These are phyloP conservation scores for Viola pubescens DNA, from an alignment of 441 rosid species.

Conservation along the genomic window DNA sequence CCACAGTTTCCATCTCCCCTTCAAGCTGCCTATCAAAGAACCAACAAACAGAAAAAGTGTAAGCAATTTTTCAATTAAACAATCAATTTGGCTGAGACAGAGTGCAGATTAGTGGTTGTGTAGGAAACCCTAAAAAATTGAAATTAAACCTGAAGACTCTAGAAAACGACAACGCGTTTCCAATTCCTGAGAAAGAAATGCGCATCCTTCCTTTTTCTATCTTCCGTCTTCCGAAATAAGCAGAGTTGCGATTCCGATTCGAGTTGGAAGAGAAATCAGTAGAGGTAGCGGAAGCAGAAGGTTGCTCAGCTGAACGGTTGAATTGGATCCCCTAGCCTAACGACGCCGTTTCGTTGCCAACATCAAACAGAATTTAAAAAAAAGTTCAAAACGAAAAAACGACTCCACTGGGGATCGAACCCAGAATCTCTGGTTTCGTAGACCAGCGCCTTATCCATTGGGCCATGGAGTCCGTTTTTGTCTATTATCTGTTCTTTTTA, in stretches of 20 bases:
- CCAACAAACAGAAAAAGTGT: neutral
- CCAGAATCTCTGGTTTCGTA: conserved; percentile 95
- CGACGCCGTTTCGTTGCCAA: neutral
- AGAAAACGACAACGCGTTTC: conserved; percentile 41
- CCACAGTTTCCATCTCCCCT: conserved; percentile 74
- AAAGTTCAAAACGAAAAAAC: neutral
- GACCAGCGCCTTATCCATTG: conserved; percentile 99
- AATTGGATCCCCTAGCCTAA: neutral
- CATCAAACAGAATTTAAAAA: neutral
- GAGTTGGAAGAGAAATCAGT: too few species aligned
- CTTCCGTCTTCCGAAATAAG: neutral
- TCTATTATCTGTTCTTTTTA: too few species aligned
- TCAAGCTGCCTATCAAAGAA: conserved; percentile 51
- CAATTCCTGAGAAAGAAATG: conserved; percentile 30
- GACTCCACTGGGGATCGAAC: conserved; percentile 96
- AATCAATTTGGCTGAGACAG: too few species aligned
- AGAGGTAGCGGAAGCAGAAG: too few species aligned
- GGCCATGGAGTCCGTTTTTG: conserved; percentile 69
- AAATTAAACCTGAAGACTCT: conserved; percentile 38
- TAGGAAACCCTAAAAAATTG: too few species aligned
- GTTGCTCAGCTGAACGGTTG: too few species aligned
- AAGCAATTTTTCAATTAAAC: neutral
- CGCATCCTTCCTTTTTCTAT: conserved; percentile 17
- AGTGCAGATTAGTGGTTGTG: neutral
- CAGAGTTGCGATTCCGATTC: neutral